Conservation (phyloP, 768 basidiomycete genomes). For the Mrakia frigida region DNA sequence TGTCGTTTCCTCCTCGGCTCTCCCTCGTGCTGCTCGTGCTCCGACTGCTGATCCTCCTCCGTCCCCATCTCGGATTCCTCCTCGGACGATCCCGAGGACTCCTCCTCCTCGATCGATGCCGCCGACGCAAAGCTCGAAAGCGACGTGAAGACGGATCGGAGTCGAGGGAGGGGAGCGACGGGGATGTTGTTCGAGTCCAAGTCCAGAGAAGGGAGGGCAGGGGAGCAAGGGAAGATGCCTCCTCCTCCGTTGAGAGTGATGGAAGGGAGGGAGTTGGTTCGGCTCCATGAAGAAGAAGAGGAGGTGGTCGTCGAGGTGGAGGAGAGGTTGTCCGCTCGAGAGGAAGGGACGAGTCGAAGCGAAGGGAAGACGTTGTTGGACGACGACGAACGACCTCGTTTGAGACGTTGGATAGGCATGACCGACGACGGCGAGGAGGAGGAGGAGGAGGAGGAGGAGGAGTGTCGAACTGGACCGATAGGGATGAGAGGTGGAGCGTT, state of each 20-base stretch:
- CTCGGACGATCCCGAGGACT: neutral
- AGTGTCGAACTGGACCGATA: neutral
- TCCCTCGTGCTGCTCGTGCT: too few species aligned
- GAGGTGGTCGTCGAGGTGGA: neutral
- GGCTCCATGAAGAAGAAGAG: neutral
- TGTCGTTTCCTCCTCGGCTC: neutral
- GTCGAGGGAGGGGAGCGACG: constrained; percentile 1
- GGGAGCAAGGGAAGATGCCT: neutral
- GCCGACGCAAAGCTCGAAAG: neutral
- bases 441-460: too few species aligned
- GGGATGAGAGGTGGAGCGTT: constrained; percentile 17
- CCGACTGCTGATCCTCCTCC: too few species aligned
- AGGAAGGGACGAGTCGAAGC: neutral
- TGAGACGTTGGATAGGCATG: neutral
- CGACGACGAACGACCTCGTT: neutral
- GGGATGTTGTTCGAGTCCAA: neutral
- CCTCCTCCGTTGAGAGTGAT: constrained; percentile 5
- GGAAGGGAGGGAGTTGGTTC: neutral
- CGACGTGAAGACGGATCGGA: neutral
- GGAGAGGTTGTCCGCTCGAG: too few species aligned
- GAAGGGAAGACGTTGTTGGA: neutral
- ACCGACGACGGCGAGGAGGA: neutral
- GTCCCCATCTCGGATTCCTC: too few species aligned
- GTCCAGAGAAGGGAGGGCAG: neutral
- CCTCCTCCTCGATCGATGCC: neutral